Evolutionary conservation across 2,329 filamentous ascomycete species (phyloP).

Genomic region (Graphiopsis chlorocephala): DNA sequence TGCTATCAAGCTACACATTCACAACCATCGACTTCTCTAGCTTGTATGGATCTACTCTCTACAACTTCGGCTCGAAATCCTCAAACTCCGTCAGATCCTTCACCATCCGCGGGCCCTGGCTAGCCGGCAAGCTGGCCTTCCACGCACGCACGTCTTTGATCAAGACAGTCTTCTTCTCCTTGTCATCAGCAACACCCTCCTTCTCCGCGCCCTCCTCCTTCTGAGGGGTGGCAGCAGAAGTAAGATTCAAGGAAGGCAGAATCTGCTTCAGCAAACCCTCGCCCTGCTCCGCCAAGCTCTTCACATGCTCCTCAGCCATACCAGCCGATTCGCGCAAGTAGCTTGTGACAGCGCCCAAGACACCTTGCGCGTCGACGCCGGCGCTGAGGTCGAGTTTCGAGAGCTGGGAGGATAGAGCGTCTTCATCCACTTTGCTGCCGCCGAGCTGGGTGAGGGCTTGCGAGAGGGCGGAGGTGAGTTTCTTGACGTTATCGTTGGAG

Average conservation of each 20-base stretch:
- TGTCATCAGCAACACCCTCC: neutral
- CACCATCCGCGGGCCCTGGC: slow-evolving; percentile 68
- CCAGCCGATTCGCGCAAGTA: slow-evolving; percentile 41
- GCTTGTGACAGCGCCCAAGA: slow-evolving; percentile 44
- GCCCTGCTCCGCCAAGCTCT: slow-evolving; percentile 49
- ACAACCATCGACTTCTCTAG: neutral
- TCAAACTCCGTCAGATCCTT: slow-evolving; percentile 81
- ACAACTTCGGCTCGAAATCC: slow-evolving; percentile 76
- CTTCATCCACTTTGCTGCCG: slow-evolving; percentile 43
- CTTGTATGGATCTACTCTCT: neutral
- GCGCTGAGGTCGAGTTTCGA: slow-evolving; percentile 45
- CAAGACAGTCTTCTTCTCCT: slow-evolving; percentile 50
- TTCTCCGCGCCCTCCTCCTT: slow-evolving; percentile 3
- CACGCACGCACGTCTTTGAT: slow-evolving; percentile 78
- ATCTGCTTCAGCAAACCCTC: slow-evolving; percentile 48
- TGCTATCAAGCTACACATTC: neutral
- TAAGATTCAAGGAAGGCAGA: slow-evolving; percentile 44
- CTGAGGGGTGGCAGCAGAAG: neutral
- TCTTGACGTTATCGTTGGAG: slow-evolving; percentile 32
- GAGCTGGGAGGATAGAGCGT: slow-evolving; percentile 44
- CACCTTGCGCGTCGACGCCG: slow-evolving; percentile 37
- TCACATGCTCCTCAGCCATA: slow-evolving; percentile 50
- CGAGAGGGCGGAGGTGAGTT: slow-evolving; percentile 42
- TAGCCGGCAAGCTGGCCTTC: slow-evolving; percentile 73
- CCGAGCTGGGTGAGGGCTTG: slow-evolving; percentile 50